Conservation (phyloP, 306 rosid species). For the Cicer cuneatum region DNA sequence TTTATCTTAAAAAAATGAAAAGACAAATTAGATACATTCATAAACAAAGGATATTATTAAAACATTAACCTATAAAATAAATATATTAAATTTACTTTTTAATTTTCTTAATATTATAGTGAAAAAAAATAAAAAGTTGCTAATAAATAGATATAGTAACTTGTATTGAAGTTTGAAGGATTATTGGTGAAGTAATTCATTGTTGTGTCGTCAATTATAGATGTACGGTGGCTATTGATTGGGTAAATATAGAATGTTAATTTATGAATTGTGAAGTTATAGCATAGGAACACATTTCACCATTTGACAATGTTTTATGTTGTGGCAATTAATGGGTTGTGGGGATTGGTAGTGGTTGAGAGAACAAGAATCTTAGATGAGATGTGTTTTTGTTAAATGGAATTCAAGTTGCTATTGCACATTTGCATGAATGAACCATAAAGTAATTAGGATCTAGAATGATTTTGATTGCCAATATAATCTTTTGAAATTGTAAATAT, state of each 20-base stretch:
- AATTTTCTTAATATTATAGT: too few relatives aligned
- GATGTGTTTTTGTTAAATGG: background rate
- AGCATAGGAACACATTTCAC: background rate
- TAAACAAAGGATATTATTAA: too few relatives aligned
- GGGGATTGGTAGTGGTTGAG: constrained; percentile 22
- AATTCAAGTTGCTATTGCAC: background rate
- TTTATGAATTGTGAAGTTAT: constrained; percentile 1
- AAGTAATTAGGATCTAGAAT: background rate
- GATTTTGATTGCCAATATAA: too few relatives aligned
- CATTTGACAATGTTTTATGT: constrained; percentile 12
- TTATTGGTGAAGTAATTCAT: background rate
- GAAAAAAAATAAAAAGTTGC: background rate
- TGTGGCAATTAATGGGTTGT: constrained; percentile 2
- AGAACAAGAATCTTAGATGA: background rate
- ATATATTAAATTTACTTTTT: too few relatives aligned
- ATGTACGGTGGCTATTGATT: background rate
- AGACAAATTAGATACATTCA: too few relatives aligned
- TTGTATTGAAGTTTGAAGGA: too few relatives aligned
- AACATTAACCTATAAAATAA: too few relatives aligned
- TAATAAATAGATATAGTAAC: too few relatives aligned
- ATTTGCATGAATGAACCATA: background rate
- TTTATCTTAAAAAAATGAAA: too few relatives aligned
- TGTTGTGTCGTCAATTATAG: background rate
- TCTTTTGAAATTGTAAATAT: too few relatives aligned
- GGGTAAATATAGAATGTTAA: background rate